Conservation (phyloP, 495 filamentous ascomycete species). For the Penicillium ochrochloron region DNA sequence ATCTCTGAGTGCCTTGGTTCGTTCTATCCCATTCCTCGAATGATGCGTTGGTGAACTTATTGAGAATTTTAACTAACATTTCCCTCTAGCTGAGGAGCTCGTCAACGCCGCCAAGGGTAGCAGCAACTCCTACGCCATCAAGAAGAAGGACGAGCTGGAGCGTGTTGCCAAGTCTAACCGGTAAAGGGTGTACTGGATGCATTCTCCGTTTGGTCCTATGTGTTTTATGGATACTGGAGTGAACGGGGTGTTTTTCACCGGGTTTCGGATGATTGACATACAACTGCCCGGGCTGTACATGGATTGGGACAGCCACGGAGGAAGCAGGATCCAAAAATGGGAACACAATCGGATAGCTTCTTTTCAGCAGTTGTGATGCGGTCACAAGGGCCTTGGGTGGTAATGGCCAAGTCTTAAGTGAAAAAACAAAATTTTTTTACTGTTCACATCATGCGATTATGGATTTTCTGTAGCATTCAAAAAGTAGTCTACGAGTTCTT, state of each 20-base stretch:
- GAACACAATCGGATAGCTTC: slow-evolving; percentile 50
- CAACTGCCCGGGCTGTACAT: slow-evolving; percentile 53
- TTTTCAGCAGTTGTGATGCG: slow-evolving; percentile 53
- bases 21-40: neutral
- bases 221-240: slow-evolving; percentile 51
- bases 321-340: slow-evolving; percentile 48
- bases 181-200: slow-evolving; percentile 63
- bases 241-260: slow-evolving; percentile 52
- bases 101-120: slow-evolving; percentile 99
- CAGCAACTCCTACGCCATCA: slow-evolving; percentile 99
- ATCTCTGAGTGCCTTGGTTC: slow-evolving; percentile 72
- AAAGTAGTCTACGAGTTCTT: slow-evolving; percentile 13
- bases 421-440: slow-evolving; percentile 42
- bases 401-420: slow-evolving; percentile 40
- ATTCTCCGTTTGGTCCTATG: slow-evolving; percentile 54
- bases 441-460: slow-evolving; percentile 23
- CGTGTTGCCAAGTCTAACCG: slow-evolving; percentile 99
- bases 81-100: slow-evolving; percentile 80
- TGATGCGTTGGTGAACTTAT: neutral
- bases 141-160: slow-evolving; percentile 99
- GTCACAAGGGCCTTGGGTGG: slow-evolving; percentile 46
- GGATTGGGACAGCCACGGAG: slow-evolving; percentile 47
- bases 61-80: neutral
- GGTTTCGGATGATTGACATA: slow-evolving; percentile 55
- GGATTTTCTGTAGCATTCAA: slow-evolving; percentile 13